Base-by-base conservation (phyloP, 2,329 filamentous ascomycete genomes). In the Alternaria sp. region DNA sequence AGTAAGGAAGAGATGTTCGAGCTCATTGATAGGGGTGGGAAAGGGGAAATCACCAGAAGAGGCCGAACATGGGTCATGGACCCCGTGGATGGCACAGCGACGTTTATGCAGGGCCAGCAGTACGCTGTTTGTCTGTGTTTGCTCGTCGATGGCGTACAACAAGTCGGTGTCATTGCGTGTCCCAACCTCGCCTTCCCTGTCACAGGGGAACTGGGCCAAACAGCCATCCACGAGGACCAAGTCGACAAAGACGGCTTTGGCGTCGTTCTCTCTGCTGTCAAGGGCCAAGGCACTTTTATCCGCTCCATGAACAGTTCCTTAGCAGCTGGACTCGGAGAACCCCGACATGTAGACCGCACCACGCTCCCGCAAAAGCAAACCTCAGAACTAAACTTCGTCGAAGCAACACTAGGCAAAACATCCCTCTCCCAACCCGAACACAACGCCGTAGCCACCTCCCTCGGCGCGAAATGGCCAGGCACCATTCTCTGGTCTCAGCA, bases 11-110 rank as follows among this genome's bases (percentile, higher is more conserved):
- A 89, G 59, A 87, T 90, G 83, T 82, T 90, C 12, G 78, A 85
- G n/a, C 70, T 86, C n/a, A 89, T 90, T 70, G 88, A 90, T 72
- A 77, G 85, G 12, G 88, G 88, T 8, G 88, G 88, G 2, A 85
- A 79, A 3, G 83, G 83, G 1, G 82, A 77, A 7, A 82, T 83
- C 4, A 82, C 87, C 26, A 59, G 62, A 21, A 79, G 84, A n/a
- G 77, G 79, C 1, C 62, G 79, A 1, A 83, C 86, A 55, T 90
- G 88, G 88, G 84, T 88, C 28, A 84, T 90, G 73, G 88, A 90
- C 70, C 88, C 88, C 0, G 86, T 90, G 8, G 88, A 90, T 68
- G 88, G 88, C 28, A 90, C 88, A 1, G 86, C 85, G 15, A 86
- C 87, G 0, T 90, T 89, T 62, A 84, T 90, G 67, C 79, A 79